Percentiles rank a stretch among this genome's conserved stretches.
These are phyloP conservation scores for Arthrobotrys conoides DNA, from an alignment of 2,329 filamentous ascomycete species.

Conservation along the genomic window DNA sequence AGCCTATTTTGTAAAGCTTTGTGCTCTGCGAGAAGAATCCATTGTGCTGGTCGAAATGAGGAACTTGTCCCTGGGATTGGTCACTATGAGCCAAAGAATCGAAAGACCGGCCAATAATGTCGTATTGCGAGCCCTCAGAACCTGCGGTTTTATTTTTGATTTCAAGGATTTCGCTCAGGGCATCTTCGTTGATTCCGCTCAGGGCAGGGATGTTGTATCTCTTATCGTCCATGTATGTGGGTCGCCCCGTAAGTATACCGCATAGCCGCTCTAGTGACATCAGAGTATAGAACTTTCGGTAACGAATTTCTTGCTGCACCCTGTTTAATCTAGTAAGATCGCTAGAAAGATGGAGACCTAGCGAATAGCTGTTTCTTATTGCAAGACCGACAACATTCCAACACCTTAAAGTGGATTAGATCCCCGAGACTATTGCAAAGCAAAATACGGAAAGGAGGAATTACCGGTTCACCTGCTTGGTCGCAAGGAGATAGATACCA, in stretches of 20 bases:
- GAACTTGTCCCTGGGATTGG: conserved; percentile 9
- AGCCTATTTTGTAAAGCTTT: conserved; percentile 63
- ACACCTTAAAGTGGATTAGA: conserved; percentile 57
- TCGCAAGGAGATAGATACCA: conserved; percentile 63
- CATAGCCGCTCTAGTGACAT: conserved; percentile 63
- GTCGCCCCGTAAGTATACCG: conserved; percentile 63
- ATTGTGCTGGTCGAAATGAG: conserved; percentile 45
- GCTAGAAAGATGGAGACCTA: conserved; percentile 62
- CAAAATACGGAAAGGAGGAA: conserved; percentile 6
- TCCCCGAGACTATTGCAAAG: background rate
- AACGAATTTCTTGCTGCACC: conserved; percentile 61
- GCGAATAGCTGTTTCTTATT: conserved; percentile 61
- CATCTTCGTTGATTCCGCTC: conserved; percentile 44
- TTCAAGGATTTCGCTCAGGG: conserved; percentile 43
- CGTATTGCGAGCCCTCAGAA: conserved; percentile 5
- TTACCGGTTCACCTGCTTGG: conserved; percentile 63
- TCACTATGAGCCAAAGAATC: conserved; percentile 24
- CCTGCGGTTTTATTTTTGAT: background rate
- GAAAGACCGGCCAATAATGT: conserved; percentile 8
- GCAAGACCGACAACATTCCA: conserved; percentile 64
- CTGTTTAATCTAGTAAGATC: conserved; percentile 61
- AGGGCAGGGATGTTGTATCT: conserved; percentile 51
- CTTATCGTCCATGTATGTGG: conserved; percentile 62
- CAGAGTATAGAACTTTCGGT: conserved; percentile 53
- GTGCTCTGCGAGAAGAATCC: conserved; percentile 63